Evolutionary conservation across 495 filamentous ascomycete species (phyloP).

Genomic region (Penicillium desertorum): DNA sequence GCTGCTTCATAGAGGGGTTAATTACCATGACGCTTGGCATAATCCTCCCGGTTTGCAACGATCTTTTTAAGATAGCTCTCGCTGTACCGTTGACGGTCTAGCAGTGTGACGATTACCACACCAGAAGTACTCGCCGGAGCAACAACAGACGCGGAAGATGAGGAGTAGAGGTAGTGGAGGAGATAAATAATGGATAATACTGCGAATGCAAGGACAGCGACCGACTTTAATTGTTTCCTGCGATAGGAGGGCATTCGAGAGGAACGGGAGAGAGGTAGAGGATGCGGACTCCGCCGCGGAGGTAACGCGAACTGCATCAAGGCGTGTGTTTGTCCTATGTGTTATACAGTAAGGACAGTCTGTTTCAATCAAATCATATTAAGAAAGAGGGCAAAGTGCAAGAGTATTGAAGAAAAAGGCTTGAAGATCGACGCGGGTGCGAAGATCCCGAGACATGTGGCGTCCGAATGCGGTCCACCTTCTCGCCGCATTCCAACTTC

Average conservation of each 20-base stretch:
- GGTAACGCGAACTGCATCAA: slow-evolving; percentile 90
- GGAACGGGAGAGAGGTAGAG: slow-evolving; percentile 60
- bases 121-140: slow-evolving; percentile 69
- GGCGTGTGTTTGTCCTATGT: slow-evolving; percentile 25
- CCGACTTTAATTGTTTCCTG: slow-evolving; percentile 62
- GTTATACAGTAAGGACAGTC: slow-evolving; percentile 11
- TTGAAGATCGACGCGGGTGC: slow-evolving; percentile 11
- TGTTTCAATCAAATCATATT: slow-evolving; percentile 23
- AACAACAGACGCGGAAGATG: slow-evolving; percentile 31
- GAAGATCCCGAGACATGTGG: slow-evolving; percentile 10
- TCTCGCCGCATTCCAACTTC: background rate
- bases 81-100: slow-evolving; percentile 63
- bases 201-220: slow-evolving; percentile 56
- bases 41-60: slow-evolving; percentile 78
- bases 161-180: slow-evolving; percentile 50
- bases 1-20: background rate
- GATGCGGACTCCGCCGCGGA: slow-evolving; percentile 73
- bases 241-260: slow-evolving; percentile 62
- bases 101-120: slow-evolving; percentile 82
- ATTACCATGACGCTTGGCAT: slow-evolving; percentile 86
- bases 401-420: background rate
- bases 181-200: slow-evolving; percentile 64
- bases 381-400: background rate
- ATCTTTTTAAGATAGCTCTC: slow-evolving; percentile 66
- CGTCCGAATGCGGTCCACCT: slow-evolving; percentile 8